These are phyloP conservation scores for Aspergillus sergii DNA, from an alignment of 2,329 filamentous ascomycete genomes.

Conservation along the genomic window DNA sequence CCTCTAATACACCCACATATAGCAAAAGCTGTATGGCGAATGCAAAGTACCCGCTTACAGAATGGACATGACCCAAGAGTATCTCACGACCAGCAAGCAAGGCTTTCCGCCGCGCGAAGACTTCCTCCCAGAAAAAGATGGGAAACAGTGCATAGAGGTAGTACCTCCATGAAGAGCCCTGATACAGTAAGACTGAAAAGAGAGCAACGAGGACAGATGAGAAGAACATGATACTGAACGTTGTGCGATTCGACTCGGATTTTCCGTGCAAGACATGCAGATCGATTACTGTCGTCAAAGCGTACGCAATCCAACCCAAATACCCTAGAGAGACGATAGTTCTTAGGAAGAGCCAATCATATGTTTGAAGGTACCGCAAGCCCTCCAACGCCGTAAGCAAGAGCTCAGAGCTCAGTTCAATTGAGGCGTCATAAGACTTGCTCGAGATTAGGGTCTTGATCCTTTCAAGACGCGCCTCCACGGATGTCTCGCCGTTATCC, in stretches of 20 bases:
- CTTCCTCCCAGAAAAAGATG: constrained; percentile 94
- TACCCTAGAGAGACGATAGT: constrained; percentile 89
- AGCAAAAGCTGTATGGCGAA: constrained; percentile 65
- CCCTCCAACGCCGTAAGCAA: constrained; percentile 79
- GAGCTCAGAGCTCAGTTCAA: constrained; percentile 73
- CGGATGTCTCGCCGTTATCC: constrained; percentile 58
- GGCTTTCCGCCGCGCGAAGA: constrained; percentile 75
- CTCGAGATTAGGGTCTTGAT: constrained; percentile 70
- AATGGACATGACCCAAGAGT: constrained; percentile 70
- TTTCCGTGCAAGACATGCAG: constrained; percentile 78
- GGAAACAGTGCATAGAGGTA: constrained; percentile 93
- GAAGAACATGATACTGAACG: constrained; percentile 65
- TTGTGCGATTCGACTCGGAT: constrained; percentile 64
- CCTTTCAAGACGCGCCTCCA: constrained; percentile 66
- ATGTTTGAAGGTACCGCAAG: constrained; percentile 91
- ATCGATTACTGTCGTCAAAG: constrained; percentile 84
- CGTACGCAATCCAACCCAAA: constrained; percentile 92
- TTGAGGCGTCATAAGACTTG: constrained; percentile 73
- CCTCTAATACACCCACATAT: constrained; percentile 77
- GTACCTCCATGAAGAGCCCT: constrained; percentile 79
- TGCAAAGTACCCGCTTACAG: constrained; percentile 58
- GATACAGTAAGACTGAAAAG: constrained; percentile 77
- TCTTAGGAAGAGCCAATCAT: constrained; percentile 95
- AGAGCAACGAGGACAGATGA: constrained; percentile 73
- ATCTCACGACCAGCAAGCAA: constrained; percentile 66